phyloP scores from a whole-genome alignment of 768 basidiomycete genomes.

The Rhizopogon vinicolor region DNA sequence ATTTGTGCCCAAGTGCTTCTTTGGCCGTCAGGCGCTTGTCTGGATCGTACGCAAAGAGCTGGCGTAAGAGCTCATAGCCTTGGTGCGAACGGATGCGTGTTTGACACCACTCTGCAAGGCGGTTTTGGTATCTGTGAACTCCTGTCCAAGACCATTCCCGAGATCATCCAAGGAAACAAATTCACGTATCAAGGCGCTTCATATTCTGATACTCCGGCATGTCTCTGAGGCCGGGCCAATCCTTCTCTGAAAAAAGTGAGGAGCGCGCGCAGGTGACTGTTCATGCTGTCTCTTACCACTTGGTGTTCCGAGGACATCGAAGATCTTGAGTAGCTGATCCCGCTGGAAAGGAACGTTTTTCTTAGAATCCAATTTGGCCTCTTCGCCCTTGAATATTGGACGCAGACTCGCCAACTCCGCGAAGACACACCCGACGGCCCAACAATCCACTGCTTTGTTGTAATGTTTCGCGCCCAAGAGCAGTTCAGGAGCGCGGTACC shows the following conservation, averaged over 20 bases:
- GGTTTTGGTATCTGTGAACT: conserved; percentile 48
- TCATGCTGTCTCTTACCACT: conserved; percentile 49
- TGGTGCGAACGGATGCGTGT: conserved; percentile 51
- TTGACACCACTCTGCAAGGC: conserved; percentile 73
- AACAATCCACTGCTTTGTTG: conserved; percentile 93
- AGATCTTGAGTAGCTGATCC: conserved; percentile 94
- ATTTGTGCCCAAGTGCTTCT: conserved; percentile 78
- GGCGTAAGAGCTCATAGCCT: conserved; percentile 81
- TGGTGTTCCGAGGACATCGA: conserved; percentile 90
- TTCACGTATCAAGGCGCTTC: conserved; percentile 71
- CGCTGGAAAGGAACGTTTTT: conserved; percentile 97
- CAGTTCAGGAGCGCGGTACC: conserved; percentile 98
- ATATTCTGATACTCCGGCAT: conserved; percentile 89
- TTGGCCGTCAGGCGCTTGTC: conserved; percentile 79
- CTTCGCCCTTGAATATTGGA: conserved; percentile 99
- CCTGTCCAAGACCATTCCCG: background rate
- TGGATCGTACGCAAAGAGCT: conserved; percentile 89
- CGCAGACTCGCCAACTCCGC: conserved; percentile 90
- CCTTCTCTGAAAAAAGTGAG: conserved; percentile 50
- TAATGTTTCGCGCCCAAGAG: conserved; percentile 97
- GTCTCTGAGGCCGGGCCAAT: conserved; percentile 82
- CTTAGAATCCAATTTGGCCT: conserved; percentile 95
- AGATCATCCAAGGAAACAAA: conserved; percentile 7
- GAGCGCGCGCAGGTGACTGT: background rate
- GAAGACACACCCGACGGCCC: conserved; percentile 98